These are phyloP conservation scores for Lipomyces sp. DNA, from an alignment of 805 yeast species.

Conservation along the genomic window DNA sequence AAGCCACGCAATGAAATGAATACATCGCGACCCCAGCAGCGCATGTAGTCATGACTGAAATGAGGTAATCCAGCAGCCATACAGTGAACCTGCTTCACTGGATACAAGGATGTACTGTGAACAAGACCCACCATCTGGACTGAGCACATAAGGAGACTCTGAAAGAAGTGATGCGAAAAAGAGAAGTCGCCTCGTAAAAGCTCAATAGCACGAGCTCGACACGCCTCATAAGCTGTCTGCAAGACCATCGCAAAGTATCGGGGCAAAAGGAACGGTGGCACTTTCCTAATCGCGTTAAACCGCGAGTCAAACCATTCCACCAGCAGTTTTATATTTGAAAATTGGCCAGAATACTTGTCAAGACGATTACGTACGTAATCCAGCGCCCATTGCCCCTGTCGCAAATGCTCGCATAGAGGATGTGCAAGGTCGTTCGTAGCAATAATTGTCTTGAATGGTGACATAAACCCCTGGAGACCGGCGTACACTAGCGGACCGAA, in stretches of 20 bases:
- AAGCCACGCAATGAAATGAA: slow-evolving; percentile 87
- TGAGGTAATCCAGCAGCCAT: slow-evolving; percentile 98
- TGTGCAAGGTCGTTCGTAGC: slow-evolving; percentile 78
- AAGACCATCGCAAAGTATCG: slow-evolving; percentile 83
- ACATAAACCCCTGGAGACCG: slow-evolving; percentile 92
- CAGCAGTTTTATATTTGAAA: slow-evolving; percentile 59
- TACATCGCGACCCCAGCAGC: slow-evolving; percentile 99
- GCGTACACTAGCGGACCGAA: slow-evolving; percentile 79
- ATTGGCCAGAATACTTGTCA: slow-evolving; percentile 54
- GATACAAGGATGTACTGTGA: slow-evolving; percentile 75
- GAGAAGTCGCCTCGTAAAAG: slow-evolving; percentile 57
- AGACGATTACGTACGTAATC: slow-evolving; percentile 73
- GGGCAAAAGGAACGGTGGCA: slow-evolving; percentile 84
- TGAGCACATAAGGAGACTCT: slow-evolving; percentile 76
- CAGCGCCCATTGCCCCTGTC: slow-evolving; percentile 88
- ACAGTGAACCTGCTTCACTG: slow-evolving; percentile 63
- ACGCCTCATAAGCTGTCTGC: slow-evolving; percentile 83
- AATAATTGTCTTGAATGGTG: slow-evolving; percentile 66
- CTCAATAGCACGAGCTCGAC: slow-evolving; percentile 67
- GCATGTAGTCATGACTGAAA: slow-evolving; percentile 86
- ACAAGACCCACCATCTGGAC: slow-evolving; percentile 82
- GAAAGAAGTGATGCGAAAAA: slow-evolving; percentile 71
- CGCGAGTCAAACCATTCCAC: slow-evolving; percentile 72
- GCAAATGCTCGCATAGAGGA: slow-evolving; percentile 77
- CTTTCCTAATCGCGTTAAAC: slow-evolving; percentile 61